Base-by-base conservation (phyloP, 345 rosid genomes). In the Lumnitzera littorea region DNA sequence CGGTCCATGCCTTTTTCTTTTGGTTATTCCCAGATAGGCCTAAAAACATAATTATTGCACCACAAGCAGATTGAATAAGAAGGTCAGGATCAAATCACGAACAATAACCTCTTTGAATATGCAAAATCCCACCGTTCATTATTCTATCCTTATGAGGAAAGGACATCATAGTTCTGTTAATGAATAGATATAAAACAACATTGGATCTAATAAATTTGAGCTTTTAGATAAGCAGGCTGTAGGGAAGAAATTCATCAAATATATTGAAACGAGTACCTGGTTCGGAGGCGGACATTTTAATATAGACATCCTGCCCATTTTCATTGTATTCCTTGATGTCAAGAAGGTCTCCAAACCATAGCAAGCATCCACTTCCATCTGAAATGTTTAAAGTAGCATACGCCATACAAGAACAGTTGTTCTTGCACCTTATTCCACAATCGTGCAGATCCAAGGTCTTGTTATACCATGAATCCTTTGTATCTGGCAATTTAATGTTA, bases 361-460 rank as follows among this genome's bases (percentile, higher is more conserved):
- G 20, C 62, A 65, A 47, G 15, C 69, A 65, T 10, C 69, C 69
- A 7, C 62, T 65, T 51, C 82, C 85, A 24, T 69, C 75, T 47
- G 66, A 57, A 24, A 85, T 65, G 55, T 64, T 20, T 23, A 66
- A 63, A 63, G 48, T 74, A 0, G 81, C 70, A 61, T 78, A 82
- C 52, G 86, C 91, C 1, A 51, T 78, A 3, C 91, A 85, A 10
- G 82, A 78, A 60, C 84, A 85, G 31, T 82, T 80, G n/a, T 60
- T 57, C 16, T 15, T 17, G 64, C 86, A 85, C 48, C 53, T 4
- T 13, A 31, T 13, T 51, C 70, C 54, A 48, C 88, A 85, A 43
- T 73, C 81, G 3, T 60, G 36, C 6, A 78, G 77, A 43, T 48
- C 70, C 25, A 74, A 61, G 7, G 58, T 64, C 48, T 56, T 61